These are phyloP conservation scores for Helichrysum umbraculigerum DNA, from an alignment of 129 eudicot genomes.

Conservation along the genomic window DNA sequence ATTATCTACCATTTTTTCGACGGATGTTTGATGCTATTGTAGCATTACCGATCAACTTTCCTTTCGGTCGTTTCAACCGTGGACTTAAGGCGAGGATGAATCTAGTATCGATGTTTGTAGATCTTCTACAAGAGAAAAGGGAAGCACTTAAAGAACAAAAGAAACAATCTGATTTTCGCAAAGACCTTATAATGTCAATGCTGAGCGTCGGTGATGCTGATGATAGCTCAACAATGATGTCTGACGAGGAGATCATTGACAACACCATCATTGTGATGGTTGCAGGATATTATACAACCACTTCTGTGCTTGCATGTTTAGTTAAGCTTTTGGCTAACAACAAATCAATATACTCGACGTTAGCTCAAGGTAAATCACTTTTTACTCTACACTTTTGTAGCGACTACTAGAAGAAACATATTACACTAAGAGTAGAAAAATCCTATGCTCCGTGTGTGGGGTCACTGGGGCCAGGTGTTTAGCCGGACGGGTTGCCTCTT, in stretches of 20 bases:
- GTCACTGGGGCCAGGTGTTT: no score
- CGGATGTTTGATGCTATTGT: neutral
- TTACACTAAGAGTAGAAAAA: no score
- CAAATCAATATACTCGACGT: constrained; percentile 20
- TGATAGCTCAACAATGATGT: constrained; percentile 10
- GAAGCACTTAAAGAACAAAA: neutral
- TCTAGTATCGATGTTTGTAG: neutral
- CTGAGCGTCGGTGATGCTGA: neutral
- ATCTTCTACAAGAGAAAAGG: neutral
- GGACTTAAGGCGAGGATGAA: neutral
- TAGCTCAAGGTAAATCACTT: neutral
- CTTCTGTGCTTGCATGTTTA: constrained; percentile 31
- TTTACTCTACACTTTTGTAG: neutral
- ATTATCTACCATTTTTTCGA: neutral
- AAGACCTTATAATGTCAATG: neutral
- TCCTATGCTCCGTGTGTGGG: no score
- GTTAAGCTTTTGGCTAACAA: constrained; percentile 39
- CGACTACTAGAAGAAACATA: no score
- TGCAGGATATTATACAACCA: constrained; percentile 31
- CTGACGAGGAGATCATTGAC: constrained; percentile 40
- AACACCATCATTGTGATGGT: constrained; percentile 22
- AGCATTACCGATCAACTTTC: neutral
- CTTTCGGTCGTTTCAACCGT: neutral
- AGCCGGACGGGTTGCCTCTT: no score
- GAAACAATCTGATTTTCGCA: neutral